phyloP scores from a whole-genome alignment of 75 land plant species.

The Cupressus sempervirens region DNA sequence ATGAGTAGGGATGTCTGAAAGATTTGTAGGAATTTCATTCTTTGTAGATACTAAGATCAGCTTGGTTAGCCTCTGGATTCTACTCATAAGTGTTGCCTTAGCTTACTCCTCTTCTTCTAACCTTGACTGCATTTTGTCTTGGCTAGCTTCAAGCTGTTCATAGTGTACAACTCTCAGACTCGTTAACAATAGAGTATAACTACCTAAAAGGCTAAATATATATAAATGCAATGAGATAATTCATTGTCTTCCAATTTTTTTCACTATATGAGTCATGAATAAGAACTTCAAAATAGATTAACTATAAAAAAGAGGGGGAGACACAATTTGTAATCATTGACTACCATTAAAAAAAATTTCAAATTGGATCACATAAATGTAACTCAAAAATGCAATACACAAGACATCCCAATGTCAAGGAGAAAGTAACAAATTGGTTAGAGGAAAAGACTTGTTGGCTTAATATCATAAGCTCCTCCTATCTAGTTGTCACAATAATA shows the following conservation, averaged over 20 bases:
- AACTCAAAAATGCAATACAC: background rate
- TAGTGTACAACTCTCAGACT: background rate
- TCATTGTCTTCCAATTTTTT: background rate
- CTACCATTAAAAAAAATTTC: background rate
- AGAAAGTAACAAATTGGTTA: background rate
- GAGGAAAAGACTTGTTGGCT: constrained; percentile 50
- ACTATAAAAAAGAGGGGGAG: background rate
- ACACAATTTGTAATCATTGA: background rate
- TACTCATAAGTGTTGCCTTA: constrained; percentile 79
- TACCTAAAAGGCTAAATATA: background rate
- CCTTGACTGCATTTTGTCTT: constrained; percentile 79
- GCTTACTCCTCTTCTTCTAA: constrained; percentile 88
- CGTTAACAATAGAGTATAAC: background rate
- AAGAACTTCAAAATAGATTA: background rate
- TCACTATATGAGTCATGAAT: background rate
- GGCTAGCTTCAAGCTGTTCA: constrained; percentile 75
- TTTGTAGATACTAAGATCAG: constrained; percentile 82
- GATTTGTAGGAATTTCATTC: constrained; percentile 45
- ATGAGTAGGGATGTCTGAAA: constrained; percentile 37
- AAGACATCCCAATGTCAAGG: background rate
- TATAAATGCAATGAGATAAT: background rate
- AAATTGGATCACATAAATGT: background rate
- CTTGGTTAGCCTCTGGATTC: constrained; percentile 81
- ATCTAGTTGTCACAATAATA: constrained; percentile 51
- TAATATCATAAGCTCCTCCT: constrained; percentile 65